Conservation (phyloP, 306 rosid genomes). For the Sechiopsis laciniata region DNA sequence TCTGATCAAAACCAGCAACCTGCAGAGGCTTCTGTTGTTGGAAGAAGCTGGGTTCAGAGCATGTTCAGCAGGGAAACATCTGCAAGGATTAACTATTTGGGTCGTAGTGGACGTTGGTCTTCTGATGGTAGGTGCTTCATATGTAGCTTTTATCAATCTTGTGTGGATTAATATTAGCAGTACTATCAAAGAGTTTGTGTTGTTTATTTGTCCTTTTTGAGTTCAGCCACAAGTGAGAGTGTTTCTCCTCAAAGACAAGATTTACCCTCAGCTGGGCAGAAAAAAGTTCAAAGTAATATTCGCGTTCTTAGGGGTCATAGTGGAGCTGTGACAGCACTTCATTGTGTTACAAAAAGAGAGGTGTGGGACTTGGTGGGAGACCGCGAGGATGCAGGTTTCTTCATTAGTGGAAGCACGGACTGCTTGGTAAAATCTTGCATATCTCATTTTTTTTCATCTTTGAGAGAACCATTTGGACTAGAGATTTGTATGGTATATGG, state of each 20-base stretch:
- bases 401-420: constrained; percentile 96
- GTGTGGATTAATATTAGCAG: constrained; percentile 8
- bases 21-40: constrained; percentile 77
- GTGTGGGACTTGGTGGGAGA: constrained; percentile 99
- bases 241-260: constrained; percentile 75
- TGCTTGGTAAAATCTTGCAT: constrained; percentile 56
- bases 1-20: constrained; percentile 78
- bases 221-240: constrained; percentile 55
- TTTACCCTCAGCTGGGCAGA: constrained; percentile 58
- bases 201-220: constrained; percentile 7
- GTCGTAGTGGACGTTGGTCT: constrained; percentile 80
- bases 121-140: constrained; percentile 62
- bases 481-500: constrained; percentile 17
- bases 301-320: constrained; percentile 92
- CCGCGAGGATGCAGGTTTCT: constrained; percentile 99
- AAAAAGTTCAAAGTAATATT: constrained; percentile 87
- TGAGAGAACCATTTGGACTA: constrained; percentile 20
- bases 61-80: constrained; percentile 83
- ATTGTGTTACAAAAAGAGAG: constrained; percentile 94
- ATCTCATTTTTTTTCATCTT: constrained; percentile 21
- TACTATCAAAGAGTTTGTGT: not conserved
- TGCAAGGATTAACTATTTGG: constrained; percentile 66
- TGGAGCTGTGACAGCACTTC: constrained; percentile 90
- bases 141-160: constrained; percentile 32
- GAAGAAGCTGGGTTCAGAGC: constrained; percentile 99